Percentiles rank a stretch among this genome's conserved stretches.
Conservation (phyloP, 1,139 yeast genomes). For the Blastobotrys capitulatus region DNA sequence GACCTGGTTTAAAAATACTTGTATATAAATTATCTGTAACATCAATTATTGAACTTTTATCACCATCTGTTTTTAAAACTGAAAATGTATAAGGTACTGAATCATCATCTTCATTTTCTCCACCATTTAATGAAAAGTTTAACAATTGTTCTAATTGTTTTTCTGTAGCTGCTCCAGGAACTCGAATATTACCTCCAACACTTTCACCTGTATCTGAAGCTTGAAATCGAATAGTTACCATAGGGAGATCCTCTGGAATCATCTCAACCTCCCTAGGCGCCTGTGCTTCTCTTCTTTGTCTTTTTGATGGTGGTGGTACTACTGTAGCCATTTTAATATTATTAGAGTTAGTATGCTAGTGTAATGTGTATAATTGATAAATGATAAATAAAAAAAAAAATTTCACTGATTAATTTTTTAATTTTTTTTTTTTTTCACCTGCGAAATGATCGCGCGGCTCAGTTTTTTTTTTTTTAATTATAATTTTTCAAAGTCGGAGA, state of each 20-base stretch:
- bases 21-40: constrained; percentile 70
- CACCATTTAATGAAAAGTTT: constrained; percentile 45
- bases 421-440: not conserved
- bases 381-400: not conserved
- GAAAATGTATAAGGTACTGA: constrained; percentile 90
- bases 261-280: constrained; percentile 68
- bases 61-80: constrained; percentile 42
- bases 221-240: constrained; percentile 82
- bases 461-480: no score
- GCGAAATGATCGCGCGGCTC: not conserved
- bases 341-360: no score
- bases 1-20: constrained; percentile 79
- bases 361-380: no score
- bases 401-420: not conserved
- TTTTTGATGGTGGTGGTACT: constrained; percentile 90
- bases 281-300: constrained; percentile 80
- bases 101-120: constrained; percentile 71
- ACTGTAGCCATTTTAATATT: constrained; percentile 70
- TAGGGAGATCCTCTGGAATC: constrained; percentile 75
- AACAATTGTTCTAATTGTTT: constrained; percentile 82
- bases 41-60: constrained; percentile 49
- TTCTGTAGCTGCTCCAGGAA: constrained; percentile 85
- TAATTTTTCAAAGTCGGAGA: no score
- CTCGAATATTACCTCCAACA: constrained; percentile 80
- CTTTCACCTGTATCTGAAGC: constrained; percentile 93